Evolutionary conservation across 768 basidiomycete genomes (phyloP).

Genomic region (Calocera viscosa): DNA sequence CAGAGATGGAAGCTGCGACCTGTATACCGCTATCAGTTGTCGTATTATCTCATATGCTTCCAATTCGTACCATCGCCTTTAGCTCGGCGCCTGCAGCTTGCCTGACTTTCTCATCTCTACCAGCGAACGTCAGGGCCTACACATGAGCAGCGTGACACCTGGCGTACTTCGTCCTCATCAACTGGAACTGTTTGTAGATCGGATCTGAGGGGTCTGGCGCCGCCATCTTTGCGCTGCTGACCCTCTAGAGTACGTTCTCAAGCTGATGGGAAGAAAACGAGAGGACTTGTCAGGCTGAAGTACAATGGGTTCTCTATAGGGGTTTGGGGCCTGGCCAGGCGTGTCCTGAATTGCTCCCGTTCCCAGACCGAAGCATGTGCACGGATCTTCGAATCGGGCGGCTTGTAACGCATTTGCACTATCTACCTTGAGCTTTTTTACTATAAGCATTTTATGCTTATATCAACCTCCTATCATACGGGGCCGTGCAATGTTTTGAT

Average conservation of each 20-base stretch:
- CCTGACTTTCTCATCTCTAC: slow-evolving; percentile 4
- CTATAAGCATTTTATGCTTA: not conserved
- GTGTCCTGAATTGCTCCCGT: not conserved
- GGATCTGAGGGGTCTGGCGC: slow-evolving; percentile 8
- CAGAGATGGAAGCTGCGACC: slow-evolving; percentile 61
- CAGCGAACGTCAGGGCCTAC: not conserved
- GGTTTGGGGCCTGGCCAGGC: too few relatives aligned
- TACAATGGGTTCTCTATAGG: not conserved
- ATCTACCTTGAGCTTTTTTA: not conserved
- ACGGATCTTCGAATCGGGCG: not conserved
- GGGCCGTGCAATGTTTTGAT: too few relatives aligned
- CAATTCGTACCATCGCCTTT: not conserved
- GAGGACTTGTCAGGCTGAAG: not conserved
- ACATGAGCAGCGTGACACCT: not conserved
- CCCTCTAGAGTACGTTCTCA: not conserved
- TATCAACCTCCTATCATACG: too few relatives aligned
- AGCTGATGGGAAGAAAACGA: not conserved
- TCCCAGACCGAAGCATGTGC: not conserved
- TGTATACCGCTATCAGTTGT: slow-evolving; percentile 22
- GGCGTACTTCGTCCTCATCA: slow-evolving; percentile 6
- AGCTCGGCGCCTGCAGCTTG: slow-evolving; percentile 5
- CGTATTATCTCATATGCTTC: not conserved
- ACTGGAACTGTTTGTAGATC: slow-evolving; percentile 4
- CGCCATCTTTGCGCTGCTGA: slow-evolving; percentile 4
- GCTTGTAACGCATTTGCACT: not conserved